Conservation (phyloP, 2,329 filamentous ascomycete genomes). For the Aspergillus alliaceus region DNA sequence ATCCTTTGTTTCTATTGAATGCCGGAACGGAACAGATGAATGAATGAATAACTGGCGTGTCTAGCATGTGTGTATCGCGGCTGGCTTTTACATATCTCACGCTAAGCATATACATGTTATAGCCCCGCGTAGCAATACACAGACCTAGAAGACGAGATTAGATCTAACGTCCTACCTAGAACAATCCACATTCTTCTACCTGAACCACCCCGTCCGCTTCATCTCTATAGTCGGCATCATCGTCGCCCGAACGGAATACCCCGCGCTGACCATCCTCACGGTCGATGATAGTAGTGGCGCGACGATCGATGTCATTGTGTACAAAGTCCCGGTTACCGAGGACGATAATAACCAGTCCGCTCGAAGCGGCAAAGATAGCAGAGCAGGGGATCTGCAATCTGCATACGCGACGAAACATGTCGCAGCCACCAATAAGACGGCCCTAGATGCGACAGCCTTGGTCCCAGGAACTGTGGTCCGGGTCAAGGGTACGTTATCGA, state of each 20-base stretch:
- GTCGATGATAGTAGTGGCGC: slow-evolving; percentile 63
- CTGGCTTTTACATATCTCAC: too few relatives aligned
- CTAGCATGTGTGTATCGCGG: too few relatives aligned
- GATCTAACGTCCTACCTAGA: slow-evolving; percentile 33
- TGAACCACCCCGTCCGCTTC: slow-evolving; percentile 76
- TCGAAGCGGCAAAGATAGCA: neutral
- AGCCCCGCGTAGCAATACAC: neutral
- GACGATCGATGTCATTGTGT: slow-evolving; percentile 56
- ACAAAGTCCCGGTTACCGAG: slow-evolving; percentile 25
- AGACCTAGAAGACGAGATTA: neutral
- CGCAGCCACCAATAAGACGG: slow-evolving; percentile 30
- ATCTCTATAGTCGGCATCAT: slow-evolving; percentile 70
- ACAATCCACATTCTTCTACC: slow-evolving; percentile 62
- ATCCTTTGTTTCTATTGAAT: too few relatives aligned
- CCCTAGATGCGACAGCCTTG: slow-evolving; percentile 48
- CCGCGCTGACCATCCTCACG: slow-evolving; percentile 53
- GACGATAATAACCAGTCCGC: neutral
- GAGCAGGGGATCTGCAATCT: neutral
- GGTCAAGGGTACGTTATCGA: slow-evolving; percentile 56
- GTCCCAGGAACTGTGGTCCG: slow-evolving; percentile 54
- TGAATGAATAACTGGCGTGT: too few relatives aligned
- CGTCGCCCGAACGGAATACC: slow-evolving; percentile 59
- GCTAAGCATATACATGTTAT: too few relatives aligned
- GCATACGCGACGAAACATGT: slow-evolving; percentile 16
- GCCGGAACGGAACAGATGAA: too few relatives aligned